Evolutionary conservation across 345 rosid genomes (phyloP), one percentile per base, ranked within the genome.

Genomic region (Hirschfeldia incana): DNA sequence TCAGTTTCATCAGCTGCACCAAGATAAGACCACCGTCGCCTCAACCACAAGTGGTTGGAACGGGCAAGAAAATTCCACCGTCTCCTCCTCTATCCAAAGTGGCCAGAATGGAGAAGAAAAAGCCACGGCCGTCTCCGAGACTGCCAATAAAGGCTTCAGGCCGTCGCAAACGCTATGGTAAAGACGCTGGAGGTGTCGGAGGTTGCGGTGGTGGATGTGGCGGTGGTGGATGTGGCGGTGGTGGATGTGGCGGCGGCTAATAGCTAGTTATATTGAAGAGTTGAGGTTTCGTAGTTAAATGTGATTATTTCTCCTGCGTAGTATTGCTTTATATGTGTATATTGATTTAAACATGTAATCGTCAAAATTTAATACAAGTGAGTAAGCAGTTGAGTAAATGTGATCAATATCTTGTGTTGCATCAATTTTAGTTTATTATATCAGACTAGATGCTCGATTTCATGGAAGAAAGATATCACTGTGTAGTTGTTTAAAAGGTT

Each of bases 151-250:
- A 70, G 32, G 15, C 12, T 57, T 29, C 76, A 29, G 27, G 6
- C 11, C 67, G 51, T 29, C 67, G 29, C 4, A 55, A 6, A 57
- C 67, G 42, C 32, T 72, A 17, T 13, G 80, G 67, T 2, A 68
- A 62, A 2, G 1, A 13, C 4, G 66, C 1, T 27, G 83, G 76
- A 6, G 72, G 75, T 27, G 5, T 10, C 0, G 83, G 67, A 9
- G 70, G 70, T 34, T 67, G 75, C 21, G 78, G 78, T 59, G 74
- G 78, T 61, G 82, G 69, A 1, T 78, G 81, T 71, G 81, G 76
- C 1, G 78, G 78, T 44, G 74, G 82, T 49, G 82, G 69, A 1
- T 78, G 81, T 64, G 81, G 76, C n/a, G 70, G 76, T 4, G 69
- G 69, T 11, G 36, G 42, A 36, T 36, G 81, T 70, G 81, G 76